Evolutionary conservation across 805 yeast species (phyloP), one percentile per base, ranked within the genome.

Genomic region (Pichia membranifaciens): DNA sequence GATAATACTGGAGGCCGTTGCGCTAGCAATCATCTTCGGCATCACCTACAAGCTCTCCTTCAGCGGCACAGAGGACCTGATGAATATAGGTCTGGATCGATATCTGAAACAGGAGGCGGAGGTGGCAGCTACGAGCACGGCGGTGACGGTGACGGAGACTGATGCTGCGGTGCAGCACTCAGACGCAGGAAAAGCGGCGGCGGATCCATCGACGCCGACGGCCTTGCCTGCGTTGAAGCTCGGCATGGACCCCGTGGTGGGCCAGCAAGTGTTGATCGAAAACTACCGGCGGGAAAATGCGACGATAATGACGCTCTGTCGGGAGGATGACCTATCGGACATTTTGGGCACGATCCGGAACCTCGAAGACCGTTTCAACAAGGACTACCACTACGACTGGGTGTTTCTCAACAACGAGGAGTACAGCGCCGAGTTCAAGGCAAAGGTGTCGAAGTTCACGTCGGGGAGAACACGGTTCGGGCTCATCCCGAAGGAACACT

Each of bases 331-430:
- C 57, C 61, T 84, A 51, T 59, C 69, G 54, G 72, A 71, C n/a
- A 68, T 85, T 43, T 53, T 82, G 32, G 73, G 69, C 41, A 79
- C 93, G 5, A 82, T 88, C 50, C 73, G 82, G 48, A 72, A 75
- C 49, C 76, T 87, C 34, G 95, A 87, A 70, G 87, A 84, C 64
- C 75, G 90, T 47, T 89, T 89, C 70, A 89, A 91, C 69, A 64
- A 67, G 43, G 71, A 81, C 52, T 89, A 60, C 67, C 78, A 85
- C 54, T 90, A 90, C 64, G 95, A 88, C 62, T 90, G 96, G 96
- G 90, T 89, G 15, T 90, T 90, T 65, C 69, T 91, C 55, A 90
- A 90, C 67, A 91, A 91, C 62, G 81, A 76, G 48, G 81, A 76
- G 20, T 90, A 88, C 64, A 70, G 74, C 31, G 83, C 82, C 2